These are phyloP conservation scores for Vitis labrusca DNA, from an alignment of 164 flowering plant genomes.

Conservation along the genomic window DNA sequence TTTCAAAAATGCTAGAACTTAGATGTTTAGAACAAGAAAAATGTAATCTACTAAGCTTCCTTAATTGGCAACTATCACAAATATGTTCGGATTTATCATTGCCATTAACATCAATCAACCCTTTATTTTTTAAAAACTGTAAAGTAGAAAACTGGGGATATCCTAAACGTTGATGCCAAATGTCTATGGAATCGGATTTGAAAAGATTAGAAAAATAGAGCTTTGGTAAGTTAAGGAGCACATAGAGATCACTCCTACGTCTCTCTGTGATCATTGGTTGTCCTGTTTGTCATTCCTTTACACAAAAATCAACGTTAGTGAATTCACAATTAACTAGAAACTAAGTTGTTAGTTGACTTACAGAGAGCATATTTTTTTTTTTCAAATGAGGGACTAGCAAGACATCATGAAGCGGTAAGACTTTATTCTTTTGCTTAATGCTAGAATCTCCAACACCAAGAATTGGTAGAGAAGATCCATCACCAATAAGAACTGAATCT, in stretches of 20 bases:
- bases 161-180: constrained; percentile 8
- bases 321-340: constrained; percentile 10
- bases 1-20: too few species aligned
- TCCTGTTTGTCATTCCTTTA: constrained; percentile 9
- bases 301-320: constrained; percentile 6
- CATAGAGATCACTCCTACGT: constrained; percentile 4
- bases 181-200: background rate
- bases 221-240: background rate
- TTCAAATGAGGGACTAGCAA: too few species aligned
- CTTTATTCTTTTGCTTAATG: too few species aligned
- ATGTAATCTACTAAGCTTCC: too few species aligned
- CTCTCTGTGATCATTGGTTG: background rate
- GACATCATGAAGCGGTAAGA: too few species aligned
- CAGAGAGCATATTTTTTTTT: too few species aligned
- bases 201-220: background rate
- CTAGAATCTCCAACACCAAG: too few species aligned
- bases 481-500: too few species aligned
- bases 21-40: too few species aligned
- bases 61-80: too few species aligned
- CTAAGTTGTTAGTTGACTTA: background rate
- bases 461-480: too few species aligned
- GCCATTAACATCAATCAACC: constrained; percentile 6
- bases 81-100: constrained; percentile 2
- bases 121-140: background rate
- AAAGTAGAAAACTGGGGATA: constrained; percentile 1